Base-by-base conservation (phyloP, 768 basidiomycete genomes). In the Suillus occidentalis region DNA sequence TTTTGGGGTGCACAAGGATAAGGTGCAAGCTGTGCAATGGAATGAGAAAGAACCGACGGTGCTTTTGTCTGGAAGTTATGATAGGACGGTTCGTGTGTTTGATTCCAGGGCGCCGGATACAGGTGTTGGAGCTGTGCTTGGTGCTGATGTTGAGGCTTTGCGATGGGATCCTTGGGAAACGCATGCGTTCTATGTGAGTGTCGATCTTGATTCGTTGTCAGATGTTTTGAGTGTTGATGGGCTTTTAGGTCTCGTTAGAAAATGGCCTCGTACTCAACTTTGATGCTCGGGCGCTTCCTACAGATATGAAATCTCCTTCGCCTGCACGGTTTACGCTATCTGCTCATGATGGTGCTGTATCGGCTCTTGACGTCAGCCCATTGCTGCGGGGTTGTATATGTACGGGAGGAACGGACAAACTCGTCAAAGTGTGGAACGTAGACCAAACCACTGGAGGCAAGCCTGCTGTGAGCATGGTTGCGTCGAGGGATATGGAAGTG, bases 11-110 rank as follows among this genome's bases (percentile, higher is more conserved):
- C 94, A 95, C 75, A 92, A 88, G 73, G 95, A 97, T 77, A 98
- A 97, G 80, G 93, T 99, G 28, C 96, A 98, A 78, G 88, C 92
- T 3, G 94, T 99, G 9, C 91, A 95, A 71, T 99, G 97, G 97
- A 97, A 97, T 75, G 84, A 87, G 39, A 83, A 84, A 62, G 91
- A 97, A 67, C 92, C 96, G 22, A 92, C 90, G 10, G 94, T 97
- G 34, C 80, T 99, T 43, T 80, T 99, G 63, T 96, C 94, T 12
- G 97, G 97, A 25, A 92, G 94, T 65, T 98, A 94, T 72, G 97
- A 98, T 79, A 87, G 95, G 43, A 96, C 93, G 0, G 94, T 99
- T n/a, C 83, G 94, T 65, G 91, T 92, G 34, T 98, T 97, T 76
- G 97, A 99, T 77, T 89, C 92, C 18, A 82, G 97, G 59, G 87